Evolutionary conservation across 805 yeast genomes (phyloP).

Genomic region (Cyberlindnera americana): DNA sequence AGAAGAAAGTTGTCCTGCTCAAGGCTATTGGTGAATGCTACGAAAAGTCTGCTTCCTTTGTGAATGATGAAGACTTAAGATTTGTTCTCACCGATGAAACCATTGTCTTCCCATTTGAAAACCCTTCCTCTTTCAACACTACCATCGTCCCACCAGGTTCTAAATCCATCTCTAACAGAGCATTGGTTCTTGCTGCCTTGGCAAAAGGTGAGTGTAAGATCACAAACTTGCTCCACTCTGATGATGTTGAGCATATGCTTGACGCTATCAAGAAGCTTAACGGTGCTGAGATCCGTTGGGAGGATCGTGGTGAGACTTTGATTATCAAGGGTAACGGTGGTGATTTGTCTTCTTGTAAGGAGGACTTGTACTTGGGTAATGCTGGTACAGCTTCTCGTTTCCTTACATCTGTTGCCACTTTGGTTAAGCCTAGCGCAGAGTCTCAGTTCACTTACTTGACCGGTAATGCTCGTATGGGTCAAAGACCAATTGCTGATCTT

Average conservation of each 20-base stretch:
- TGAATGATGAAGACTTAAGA: conserved; percentile 74
- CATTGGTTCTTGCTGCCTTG: conserved; percentile 86
- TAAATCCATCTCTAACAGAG: conserved; percentile 94
- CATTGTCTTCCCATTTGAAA: conserved; percentile 55
- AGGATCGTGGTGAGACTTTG: conserved; percentile 86
- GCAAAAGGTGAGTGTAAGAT: conserved; percentile 82
- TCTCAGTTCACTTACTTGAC: conserved; percentile 61
- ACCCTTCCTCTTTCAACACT: conserved; percentile 26
- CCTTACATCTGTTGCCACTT: conserved; percentile 86
- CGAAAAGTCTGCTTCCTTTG: conserved; percentile 83
- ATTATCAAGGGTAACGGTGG: conserved; percentile 88
- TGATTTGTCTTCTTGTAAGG: conserved; percentile 54
- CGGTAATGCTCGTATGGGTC: conserved; percentile 96
- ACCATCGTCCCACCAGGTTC: conserved; percentile 90
- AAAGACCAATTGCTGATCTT: conserved; percentile 93
- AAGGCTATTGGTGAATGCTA: conserved; percentile 85
- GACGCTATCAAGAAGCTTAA: conserved; percentile 74
- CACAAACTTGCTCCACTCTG: conserved; percentile 87
- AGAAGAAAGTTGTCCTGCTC: conserved; percentile 81
- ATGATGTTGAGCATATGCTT: conserved; percentile 93
- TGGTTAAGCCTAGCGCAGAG: conserved; percentile 51
- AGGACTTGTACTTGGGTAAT: conserved; percentile 84
- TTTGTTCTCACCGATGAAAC: conserved; percentile 82
- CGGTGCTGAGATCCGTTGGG: conserved; percentile 80
- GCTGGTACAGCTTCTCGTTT: conserved; percentile 98